Evolutionary conservation across 192 early-diverging fungal species (phyloP).

Genomic region (Backusella macrospora): DNA sequence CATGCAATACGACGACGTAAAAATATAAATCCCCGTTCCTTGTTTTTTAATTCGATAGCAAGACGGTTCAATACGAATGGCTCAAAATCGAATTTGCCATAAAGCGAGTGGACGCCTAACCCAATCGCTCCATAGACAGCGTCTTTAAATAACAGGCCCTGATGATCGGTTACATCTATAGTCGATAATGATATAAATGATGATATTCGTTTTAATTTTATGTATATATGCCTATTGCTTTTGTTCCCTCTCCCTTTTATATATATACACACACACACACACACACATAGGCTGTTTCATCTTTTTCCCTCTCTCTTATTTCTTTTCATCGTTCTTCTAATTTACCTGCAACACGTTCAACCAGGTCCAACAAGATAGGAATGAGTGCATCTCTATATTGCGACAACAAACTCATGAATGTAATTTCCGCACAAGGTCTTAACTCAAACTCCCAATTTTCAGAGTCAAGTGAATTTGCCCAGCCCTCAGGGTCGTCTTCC

Average conservation of each 20-base stretch:
- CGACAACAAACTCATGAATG: constrained; percentile 77
- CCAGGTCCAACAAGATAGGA: constrained; percentile 64
- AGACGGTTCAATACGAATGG: constrained; percentile 69
- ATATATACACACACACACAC: no score
- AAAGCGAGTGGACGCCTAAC: constrained; percentile 79
- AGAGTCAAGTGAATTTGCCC: constrained; percentile 75
- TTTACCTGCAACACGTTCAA: constrained; percentile 61
- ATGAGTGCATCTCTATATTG: constrained; percentile 62
- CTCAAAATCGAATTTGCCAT: constrained; percentile 82
- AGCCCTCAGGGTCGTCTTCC: constrained; percentile 86
- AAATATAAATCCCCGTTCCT: constrained; percentile 51
- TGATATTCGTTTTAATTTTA: background rate
- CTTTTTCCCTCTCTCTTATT: background rate
- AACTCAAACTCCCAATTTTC: constrained; percentile 87
- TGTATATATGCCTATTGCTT: background rate
- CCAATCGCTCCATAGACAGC: constrained; percentile 81
- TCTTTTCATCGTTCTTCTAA: background rate
- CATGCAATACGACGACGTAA: constrained; percentile 74
- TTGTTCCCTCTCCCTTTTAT: no score
- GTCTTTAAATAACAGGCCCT: constrained; percentile 69
- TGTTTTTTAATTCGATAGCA: constrained; percentile 55
- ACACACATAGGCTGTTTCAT: no score
- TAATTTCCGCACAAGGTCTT: constrained; percentile 79
- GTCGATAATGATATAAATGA: background rate
- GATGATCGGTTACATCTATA: constrained; percentile 44